phyloP scores from a whole-genome alignment of 2,329 filamentous ascomycete genomes.

The Rutstroemia sp. region DNA sequence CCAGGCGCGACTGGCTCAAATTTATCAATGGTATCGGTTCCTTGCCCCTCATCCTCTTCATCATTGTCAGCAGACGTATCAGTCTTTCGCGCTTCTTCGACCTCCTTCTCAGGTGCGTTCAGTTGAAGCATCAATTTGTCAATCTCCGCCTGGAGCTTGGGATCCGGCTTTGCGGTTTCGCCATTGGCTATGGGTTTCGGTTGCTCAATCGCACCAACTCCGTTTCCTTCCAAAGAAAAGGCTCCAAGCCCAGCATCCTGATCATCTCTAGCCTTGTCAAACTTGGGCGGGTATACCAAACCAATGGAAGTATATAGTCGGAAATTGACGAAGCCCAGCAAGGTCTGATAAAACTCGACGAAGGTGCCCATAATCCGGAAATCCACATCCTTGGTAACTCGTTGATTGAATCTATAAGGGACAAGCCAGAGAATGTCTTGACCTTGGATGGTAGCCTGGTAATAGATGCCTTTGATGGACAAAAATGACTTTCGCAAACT shows the following conservation, averaged over 20 bases:
- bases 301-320: conserved; percentile 85
- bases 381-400: conserved; percentile 87
- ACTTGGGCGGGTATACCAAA: conserved; percentile 91
- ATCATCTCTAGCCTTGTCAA: conserved; percentile 80
- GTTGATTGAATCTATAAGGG: conserved; percentile 96
- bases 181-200: conserved; percentile 44
- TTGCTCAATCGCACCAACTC: conserved; percentile 46
- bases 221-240: conserved; percentile 79
- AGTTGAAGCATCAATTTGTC: conserved; percentile 63
- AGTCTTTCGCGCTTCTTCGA: conserved; percentile 36
- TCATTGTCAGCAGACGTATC: conserved; percentile 27
- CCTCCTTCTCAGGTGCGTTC: conserved; percentile 43
- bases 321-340: conserved; percentile 95
- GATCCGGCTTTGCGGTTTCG: conserved; percentile 47
- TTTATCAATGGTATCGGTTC: conserved; percentile 70
- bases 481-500: conserved; percentile 93
- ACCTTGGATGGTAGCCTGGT: conserved; percentile 93
- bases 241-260: conserved; percentile 83
- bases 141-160: conserved; percentile 57
- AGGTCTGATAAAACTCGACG: conserved; percentile 96
- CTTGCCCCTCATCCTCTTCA: conserved; percentile 38
- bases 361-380: conserved; percentile 99
- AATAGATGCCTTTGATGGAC: conserved; percentile 99
- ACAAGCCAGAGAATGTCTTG: conserved; percentile 97
- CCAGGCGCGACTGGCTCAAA: conserved; percentile 80